Percentiles rank a stretch among this genome's conserved stretches.
phyloP scores from a whole-genome alignment of 1,284 basidiomycete species.

The Fomitopsis betulina region DNA sequence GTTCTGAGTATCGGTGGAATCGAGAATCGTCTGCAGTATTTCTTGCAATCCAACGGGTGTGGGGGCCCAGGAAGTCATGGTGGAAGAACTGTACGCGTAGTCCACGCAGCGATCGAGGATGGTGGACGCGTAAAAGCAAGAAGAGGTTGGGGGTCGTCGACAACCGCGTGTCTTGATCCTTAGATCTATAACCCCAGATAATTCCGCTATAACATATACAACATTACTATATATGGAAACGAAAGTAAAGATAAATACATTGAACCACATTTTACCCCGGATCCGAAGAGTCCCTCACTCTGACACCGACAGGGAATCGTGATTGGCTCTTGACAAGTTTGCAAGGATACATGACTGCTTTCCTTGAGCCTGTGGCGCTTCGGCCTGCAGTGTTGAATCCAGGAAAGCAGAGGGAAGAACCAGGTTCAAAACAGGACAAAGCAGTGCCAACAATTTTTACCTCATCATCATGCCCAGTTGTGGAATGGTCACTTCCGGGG shows the following conservation, averaged over 20 bases:
- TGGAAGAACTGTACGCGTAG: conserved; percentile 25
- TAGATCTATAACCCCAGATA: conserved; percentile 2
- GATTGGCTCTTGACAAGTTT: neutral
- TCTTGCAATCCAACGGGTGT: conserved; percentile 76
- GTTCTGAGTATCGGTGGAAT: conserved; percentile 73
- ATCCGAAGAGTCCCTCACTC: neutral
- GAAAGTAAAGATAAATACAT: neutral
- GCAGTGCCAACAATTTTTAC: neutral
- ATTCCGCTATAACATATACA: neutral
- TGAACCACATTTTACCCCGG: neutral
- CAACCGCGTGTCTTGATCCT: conserved; percentile 6
- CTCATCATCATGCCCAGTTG: neutral
- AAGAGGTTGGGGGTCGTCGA: neutral
- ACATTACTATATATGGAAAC: neutral
- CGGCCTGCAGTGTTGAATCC: too few species aligned
- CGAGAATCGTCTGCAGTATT: conserved; percentile 80
- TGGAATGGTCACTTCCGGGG: neutral
- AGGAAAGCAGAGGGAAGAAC: neutral
- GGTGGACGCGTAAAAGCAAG: conserved; percentile 16
- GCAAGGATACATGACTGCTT: neutral
- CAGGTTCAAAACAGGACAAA: neutral
- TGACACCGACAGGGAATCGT: neutral
- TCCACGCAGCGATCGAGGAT: conserved; percentile 10
- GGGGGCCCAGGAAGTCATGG: conserved; percentile 69
- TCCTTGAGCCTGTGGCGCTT: too few species aligned